Evolutionary conservation across 305 asterid genomes (phyloP), one percentile per base, ranked within the genome.

Genomic region (Fraxinus floribunda): DNA sequence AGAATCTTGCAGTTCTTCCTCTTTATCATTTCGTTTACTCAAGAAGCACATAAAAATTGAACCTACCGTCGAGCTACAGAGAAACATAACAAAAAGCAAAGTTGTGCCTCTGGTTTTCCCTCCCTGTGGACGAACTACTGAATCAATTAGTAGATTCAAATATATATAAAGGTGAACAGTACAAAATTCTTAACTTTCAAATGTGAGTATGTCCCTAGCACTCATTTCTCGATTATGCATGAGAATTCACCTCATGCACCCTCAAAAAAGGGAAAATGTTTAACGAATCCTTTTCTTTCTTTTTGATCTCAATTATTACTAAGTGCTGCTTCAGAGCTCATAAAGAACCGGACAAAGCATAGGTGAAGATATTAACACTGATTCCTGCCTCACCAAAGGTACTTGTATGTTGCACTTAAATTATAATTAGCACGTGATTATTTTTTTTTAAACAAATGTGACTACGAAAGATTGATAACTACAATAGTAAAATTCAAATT

Each of bases 11-110:
- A 78, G 87, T 60, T 64, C 83, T 83, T 92, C 92, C 77, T 91
- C 94, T 89, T 89, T 90, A 85, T 88, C 82, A 30, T 89, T 85
- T 91, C 97, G 89, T 87, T 89, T 91, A 79, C 91, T 89, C 86
- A 95, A 83, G 84, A 94, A 95, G 91, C 91, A 93, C 99, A 95
- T 92, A 55, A 95, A 95, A 87, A 87, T 38, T 9, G 91, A 89
- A 76, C 99, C 99, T 4, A 90, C 49, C 24, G 98, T 90, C 93
- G 94, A 83, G 82, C 93, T 88, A 87, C 85, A 83, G 75, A 94
- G 94, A 89, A 95, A 95, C 81, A 95, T 89, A 52, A 95, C 52
- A 57, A 90, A 86, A 83, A 95, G 98, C 79, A 89, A 82, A 76
- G 97, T 95, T 73, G 94, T 92, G 78, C 98, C 97, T 9, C 93